phyloP scores from a whole-genome alignment of 139 green algal species.

The Penium margaritaceum region DNA sequence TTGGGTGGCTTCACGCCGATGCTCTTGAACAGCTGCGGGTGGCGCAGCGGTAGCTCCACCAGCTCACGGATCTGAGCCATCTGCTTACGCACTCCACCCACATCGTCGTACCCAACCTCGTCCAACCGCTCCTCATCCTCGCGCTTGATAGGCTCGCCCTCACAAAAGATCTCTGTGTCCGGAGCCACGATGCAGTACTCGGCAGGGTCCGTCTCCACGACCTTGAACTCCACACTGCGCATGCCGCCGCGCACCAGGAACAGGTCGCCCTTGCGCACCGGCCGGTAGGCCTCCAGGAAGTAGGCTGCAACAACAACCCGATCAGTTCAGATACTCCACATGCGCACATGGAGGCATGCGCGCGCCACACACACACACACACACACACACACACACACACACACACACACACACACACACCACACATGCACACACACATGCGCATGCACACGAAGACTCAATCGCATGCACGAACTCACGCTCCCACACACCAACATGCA shows the following conservation, averaged over 20 bases:
- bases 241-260: conserved; percentile 96
- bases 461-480: too few species aligned
- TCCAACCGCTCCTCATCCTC: conserved; percentile 98
- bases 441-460: too few species aligned
- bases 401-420: too few species aligned
- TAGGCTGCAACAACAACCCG: too few species aligned
- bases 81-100: conserved; percentile 97
- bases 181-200: conserved; percentile 98
- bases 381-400: too few species aligned
- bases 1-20: conserved; percentile 99
- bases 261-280: conserved; percentile 92
- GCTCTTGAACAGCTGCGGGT: conserved; percentile 98
- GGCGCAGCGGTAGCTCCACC: conserved; percentile 94
- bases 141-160: conserved; percentile 85
- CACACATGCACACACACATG: too few species aligned
- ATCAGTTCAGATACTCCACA: too few species aligned
- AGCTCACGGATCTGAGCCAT: conserved; percentile 85
- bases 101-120: conserved; percentile 93
- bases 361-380: too few species aligned
- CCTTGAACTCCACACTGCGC: conserved; percentile 98
- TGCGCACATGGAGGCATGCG: too few species aligned
- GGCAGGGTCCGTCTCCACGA: conserved; percentile 82
- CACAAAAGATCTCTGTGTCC: conserved; percentile 93
- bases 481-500: too few species aligned
- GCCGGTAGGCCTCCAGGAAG: conserved; percentile 93